Evolutionary conservation across 2,329 filamentous ascomycete genomes (phyloP).

Genomic region (Fusarium torulosum): DNA sequence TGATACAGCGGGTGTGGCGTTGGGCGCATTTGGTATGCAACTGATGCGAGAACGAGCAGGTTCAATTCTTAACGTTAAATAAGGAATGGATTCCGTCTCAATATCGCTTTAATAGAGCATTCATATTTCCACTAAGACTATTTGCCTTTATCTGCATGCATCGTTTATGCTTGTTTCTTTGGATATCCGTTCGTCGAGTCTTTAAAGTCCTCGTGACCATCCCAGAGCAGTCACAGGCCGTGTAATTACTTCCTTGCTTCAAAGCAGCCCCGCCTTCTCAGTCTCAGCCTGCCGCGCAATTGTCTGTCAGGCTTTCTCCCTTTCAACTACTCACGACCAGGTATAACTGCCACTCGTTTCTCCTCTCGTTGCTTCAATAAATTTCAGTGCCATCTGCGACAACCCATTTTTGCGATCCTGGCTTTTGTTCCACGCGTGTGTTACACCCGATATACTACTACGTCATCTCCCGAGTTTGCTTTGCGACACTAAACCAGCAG

Average conservation of each 20-base stretch:
- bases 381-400: neutral
- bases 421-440: slow-evolving; percentile 3
- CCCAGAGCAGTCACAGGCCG: slow-evolving; percentile 24
- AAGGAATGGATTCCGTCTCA: neutral
- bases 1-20: slow-evolving; percentile 41
- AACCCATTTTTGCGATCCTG: neutral
- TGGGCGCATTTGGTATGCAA: slow-evolving; percentile 19
- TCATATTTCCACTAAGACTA: neutral
- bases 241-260: slow-evolving; percentile 16
- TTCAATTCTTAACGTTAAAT: neutral
- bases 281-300: slow-evolving; percentile 39
- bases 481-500: slow-evolving; percentile 21
- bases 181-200: slow-evolving; percentile 12
- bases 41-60: slow-evolving; percentile 4
- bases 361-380: neutral
- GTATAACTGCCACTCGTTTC: slow-evolving; percentile 7
- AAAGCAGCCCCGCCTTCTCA: slow-evolving; percentile 22
- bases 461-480: slow-evolving; percentile 24
- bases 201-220: slow-evolving; percentile 17
- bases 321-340: slow-evolving; percentile 7
- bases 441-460: slow-evolving; percentile 11
- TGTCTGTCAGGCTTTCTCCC: slow-evolving; percentile 20
- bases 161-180: neutral
- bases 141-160: neutral
- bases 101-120: neutral